phyloP scores from a whole-genome alignment of 345 rosid genomes.

The Moricandia arvensis region DNA sequence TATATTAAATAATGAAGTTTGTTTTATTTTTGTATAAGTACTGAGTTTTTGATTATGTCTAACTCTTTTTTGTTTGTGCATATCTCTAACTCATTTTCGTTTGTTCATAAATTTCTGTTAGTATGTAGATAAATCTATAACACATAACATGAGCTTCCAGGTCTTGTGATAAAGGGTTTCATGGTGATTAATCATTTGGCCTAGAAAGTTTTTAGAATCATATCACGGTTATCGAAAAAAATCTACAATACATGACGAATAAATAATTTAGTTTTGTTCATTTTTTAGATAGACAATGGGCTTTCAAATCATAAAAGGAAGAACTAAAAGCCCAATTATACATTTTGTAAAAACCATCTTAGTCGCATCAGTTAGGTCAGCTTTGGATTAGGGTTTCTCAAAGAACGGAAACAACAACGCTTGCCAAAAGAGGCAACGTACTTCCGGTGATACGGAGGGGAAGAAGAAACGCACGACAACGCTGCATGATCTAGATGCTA shows the following conservation, averaged over 20 bases:
- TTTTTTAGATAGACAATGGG: not conserved
- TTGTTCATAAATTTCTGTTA: not conserved
- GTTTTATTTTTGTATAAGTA: not conserved
- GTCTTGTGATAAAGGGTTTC: no score
- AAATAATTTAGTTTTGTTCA: not conserved
- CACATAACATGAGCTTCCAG: no score
- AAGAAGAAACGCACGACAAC: not conserved
- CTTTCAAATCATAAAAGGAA: not conserved
- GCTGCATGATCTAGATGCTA: not conserved
- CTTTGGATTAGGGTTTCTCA: not conserved
- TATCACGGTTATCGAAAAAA: no score
- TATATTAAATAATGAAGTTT: not conserved
- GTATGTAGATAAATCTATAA: no score
- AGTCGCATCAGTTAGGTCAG: not conserved
- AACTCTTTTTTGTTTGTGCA: no score
- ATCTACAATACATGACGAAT: not conserved
- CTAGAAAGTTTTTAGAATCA: no score
- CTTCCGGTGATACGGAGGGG: not conserved
- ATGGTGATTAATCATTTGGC: no score
- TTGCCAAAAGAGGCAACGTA: not conserved
- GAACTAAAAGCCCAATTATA: not conserved
- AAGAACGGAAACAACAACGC: not conserved
- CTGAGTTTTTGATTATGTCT: not conserved
- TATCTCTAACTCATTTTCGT: not conserved
- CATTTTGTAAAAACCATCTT: not conserved